Conservation (phyloP, 1,284 basidiomycete genomes). For the Trametes versicolor region DNA sequence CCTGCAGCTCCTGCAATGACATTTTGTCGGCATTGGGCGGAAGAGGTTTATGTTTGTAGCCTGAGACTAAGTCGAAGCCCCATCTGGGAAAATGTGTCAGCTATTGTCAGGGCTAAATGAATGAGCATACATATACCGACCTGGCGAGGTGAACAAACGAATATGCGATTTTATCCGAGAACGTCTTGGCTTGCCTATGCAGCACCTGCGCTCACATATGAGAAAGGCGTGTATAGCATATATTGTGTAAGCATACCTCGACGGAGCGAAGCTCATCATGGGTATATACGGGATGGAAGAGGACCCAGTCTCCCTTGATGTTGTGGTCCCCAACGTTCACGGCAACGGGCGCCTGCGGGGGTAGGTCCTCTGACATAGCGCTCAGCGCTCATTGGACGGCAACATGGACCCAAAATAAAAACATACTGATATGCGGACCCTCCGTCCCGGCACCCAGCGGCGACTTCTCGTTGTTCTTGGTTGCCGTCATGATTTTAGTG, state of each 20-base stretch:
- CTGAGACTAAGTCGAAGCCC: slow-evolving; percentile 80
- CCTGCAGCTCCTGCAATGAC: slow-evolving; percentile 75
- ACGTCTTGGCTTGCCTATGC: slow-evolving; percentile 69
- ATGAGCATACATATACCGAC: slow-evolving; percentile 41
- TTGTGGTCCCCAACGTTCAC: slow-evolving; percentile 22
- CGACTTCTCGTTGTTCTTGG: slow-evolving; percentile 36
- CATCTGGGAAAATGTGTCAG: slow-evolving; percentile 49
- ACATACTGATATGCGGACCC: slow-evolving; percentile 47
- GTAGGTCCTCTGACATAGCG: slow-evolving; percentile 33
- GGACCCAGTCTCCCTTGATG: slow-evolving; percentile 80
- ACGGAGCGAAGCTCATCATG: slow-evolving; percentile 83
- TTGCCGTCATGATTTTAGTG: slow-evolving; percentile 20
- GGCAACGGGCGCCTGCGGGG: slow-evolving; percentile 12
- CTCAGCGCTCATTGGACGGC: slow-evolving; percentile 17
- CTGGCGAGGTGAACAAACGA: slow-evolving; percentile 68
- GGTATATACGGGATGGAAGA: slow-evolving; percentile 86
- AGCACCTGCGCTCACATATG: slow-evolving; percentile 62
- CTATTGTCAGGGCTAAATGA: not conserved
- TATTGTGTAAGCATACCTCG: slow-evolving; percentile 53
- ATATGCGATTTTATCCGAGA: slow-evolving; percentile 79
- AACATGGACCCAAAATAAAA: not conserved
- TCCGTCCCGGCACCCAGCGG: slow-evolving; percentile 39
- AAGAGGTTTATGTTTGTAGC: slow-evolving; percentile 81
- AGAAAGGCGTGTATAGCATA: not conserved
- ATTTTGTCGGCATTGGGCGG: slow-evolving; percentile 66